Evolutionary conservation across 768 basidiomycete genomes (phyloP).

Genomic region (Pleurotus djamor): DNA sequence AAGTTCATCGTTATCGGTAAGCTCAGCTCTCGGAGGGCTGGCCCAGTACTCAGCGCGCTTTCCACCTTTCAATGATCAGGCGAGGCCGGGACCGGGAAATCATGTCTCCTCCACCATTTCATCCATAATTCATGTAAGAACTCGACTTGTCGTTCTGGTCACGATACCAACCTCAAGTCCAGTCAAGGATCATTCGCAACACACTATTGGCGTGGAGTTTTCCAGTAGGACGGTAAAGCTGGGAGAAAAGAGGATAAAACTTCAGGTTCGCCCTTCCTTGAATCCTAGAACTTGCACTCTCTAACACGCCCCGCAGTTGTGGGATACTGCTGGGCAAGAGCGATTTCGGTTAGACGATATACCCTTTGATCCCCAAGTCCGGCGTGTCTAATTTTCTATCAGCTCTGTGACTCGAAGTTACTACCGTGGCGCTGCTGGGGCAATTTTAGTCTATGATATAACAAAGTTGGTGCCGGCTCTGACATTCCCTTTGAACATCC

Average conservation of each 20-base stretch:
- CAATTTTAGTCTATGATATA: slow-evolving; percentile 92
- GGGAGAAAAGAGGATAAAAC: slow-evolving; percentile 92
- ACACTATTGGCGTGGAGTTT: slow-evolving; percentile 99
- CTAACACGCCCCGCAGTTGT: slow-evolving; percentile 53
- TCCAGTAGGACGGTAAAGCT: slow-evolving; percentile 91
- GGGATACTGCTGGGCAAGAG: slow-evolving; percentile 98
- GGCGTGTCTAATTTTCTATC: slow-evolving; percentile 7
- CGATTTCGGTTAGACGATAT: slow-evolving; percentile 64
- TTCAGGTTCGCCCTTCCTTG: slow-evolving; percentile 63
- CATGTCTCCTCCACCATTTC: slow-evolving; percentile 94
- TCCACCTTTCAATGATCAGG: slow-evolving; percentile 41
- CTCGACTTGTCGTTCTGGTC: not conserved
- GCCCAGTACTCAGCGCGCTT: slow-evolving; percentile 5
- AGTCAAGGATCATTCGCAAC: slow-evolving; percentile 97
- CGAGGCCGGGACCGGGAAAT: slow-evolving; percentile 97
- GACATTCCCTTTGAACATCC: slow-evolving; percentile 8
- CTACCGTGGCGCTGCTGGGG: slow-evolving; percentile 92
- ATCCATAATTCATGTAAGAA: slow-evolving; percentile 91
- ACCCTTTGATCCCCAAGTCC: not conserved
- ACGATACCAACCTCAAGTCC: slow-evolving; percentile 7
- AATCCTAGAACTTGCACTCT: slow-evolving; percentile 12
- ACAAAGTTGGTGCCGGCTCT: slow-evolving; percentile 56
- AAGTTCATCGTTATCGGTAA: slow-evolving; percentile 97
- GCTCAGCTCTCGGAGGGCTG: slow-evolving; percentile 7
- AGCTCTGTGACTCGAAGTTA: slow-evolving; percentile 94